phyloP scores from a whole-genome alignment of 352 stramenopile genomes.

The Phytopythium sindhum region DNA sequence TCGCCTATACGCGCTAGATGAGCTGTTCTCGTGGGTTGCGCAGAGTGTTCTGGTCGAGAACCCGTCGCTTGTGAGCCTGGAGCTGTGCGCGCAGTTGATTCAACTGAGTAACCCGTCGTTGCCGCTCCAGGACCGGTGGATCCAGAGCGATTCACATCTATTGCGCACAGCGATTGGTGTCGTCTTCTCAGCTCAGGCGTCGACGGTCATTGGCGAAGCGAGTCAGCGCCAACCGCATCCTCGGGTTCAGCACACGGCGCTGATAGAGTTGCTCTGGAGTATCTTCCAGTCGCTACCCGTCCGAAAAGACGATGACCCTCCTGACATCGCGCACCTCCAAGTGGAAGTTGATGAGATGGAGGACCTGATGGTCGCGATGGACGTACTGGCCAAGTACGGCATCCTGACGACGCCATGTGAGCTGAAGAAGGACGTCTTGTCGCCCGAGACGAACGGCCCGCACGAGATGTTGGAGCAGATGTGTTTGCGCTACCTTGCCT shows the following conservation, averaged over 20 bases:
- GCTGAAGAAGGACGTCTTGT: constrained; percentile 14
- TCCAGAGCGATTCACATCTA: constrained; percentile 51
- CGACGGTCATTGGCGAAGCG: constrained; percentile 11
- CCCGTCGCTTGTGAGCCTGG: constrained; percentile 27
- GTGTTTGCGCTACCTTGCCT: constrained; percentile 15
- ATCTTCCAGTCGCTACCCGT: constrained; percentile 76
- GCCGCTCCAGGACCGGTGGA: constrained; percentile 36
- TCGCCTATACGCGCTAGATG: constrained; percentile 37
- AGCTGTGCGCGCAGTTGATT: constrained; percentile 55
- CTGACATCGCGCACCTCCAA: constrained; percentile 53
- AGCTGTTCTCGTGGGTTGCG: constrained; percentile 47
- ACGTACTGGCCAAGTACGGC: constrained; percentile 58
- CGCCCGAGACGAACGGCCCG: constrained; percentile 13
- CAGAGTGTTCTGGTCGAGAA: constrained; percentile 24
- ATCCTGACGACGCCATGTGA: constrained; percentile 32
- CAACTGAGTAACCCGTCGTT: constrained; percentile 63
- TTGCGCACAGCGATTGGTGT: constrained; percentile 60
- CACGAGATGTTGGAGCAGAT: constrained; percentile 45
- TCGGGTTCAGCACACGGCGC: constrained; percentile 11
- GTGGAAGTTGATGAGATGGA: constrained; percentile 72
- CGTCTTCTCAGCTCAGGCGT: constrained; percentile 28
- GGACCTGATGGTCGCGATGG: constrained; percentile 67
- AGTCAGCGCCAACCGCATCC: constrained; percentile 3
- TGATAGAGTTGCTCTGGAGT: constrained; percentile 62
- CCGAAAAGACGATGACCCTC: constrained; percentile 52